Evolutionary conservation across 1,284 basidiomycete genomes (phyloP), one percentile per base, ranked within the genome.

Genomic region (Pascua guehoae): DNA sequence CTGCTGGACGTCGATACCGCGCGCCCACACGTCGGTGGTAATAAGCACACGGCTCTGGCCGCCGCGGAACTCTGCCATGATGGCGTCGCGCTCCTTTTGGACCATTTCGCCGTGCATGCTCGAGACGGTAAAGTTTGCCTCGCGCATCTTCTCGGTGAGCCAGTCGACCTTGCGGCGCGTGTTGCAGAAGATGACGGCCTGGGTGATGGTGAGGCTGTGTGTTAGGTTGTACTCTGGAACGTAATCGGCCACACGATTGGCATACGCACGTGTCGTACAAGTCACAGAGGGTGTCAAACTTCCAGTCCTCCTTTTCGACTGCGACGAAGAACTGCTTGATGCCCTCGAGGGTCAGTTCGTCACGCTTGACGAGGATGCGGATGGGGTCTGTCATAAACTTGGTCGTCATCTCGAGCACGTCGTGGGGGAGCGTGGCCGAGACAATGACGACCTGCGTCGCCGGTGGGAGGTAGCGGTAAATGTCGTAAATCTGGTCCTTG

Each of bases 281-380:
- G 79, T 98, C 96, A 78, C 93, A 98, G 17, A 99, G 83, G 0
- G 95, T 98, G 79, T 98, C 96, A 70, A 98, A 95, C 77, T 99
- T 99, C 95, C 95, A 98, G 71, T 99, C 96, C 78, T 98, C 96
- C 81, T 98, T 98, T 80, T 99, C 96, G 56, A 98, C 95, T 36
- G 95, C 95, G 46, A 99, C 93, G 79, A 97, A 98, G 83, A 99
- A 99, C 75, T 99, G 96, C 78, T 98, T 98, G 82, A 99, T 99
- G 24, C 96, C 95, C 77, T 99, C 96, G 54, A 99, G 83, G 49
- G 96, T 98, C 82, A 99, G 84, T 79, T 99, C 96, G 76, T 99
- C 96, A 86, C 95, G 93, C 82, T 98, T 98, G 77, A 98, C 96
- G 62, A 98, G 87, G 72, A 99, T 98, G 54, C 95, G 88, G 68